Conservation (phyloP, 768 basidiomycete species). For the Lentinula raphanica region DNA sequence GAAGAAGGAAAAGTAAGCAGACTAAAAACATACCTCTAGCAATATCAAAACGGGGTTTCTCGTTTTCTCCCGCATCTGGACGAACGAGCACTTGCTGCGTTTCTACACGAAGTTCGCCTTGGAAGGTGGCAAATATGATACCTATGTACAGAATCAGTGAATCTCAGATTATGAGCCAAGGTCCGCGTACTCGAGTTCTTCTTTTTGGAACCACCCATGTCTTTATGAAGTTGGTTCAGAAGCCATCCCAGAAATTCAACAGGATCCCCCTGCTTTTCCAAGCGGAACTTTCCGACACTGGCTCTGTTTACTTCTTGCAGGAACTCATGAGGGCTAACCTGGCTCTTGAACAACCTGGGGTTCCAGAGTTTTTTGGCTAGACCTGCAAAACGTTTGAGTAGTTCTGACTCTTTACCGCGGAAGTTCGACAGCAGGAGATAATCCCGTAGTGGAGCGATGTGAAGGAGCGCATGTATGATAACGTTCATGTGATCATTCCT, state of each 20-base stretch:
- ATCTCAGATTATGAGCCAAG: slow-evolving; percentile 13
- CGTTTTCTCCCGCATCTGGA: slow-evolving; percentile 65
- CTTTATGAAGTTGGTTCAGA: slow-evolving; percentile 87
- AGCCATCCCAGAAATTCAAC: slow-evolving; percentile 95
- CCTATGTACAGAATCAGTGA: slow-evolving; percentile 39
- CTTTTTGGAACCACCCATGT: slow-evolving; percentile 92
- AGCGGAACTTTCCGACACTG: slow-evolving; percentile 84
- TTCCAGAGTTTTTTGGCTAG: slow-evolving; percentile 96
- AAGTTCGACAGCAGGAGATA: slow-evolving; percentile 76
- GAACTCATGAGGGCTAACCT: slow-evolving; percentile 98
- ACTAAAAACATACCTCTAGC: slow-evolving; percentile 65
- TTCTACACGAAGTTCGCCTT: slow-evolving; percentile 89
- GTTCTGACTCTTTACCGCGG: slow-evolving; percentile 73
- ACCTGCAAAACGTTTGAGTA: slow-evolving; percentile 80
- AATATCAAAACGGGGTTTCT: slow-evolving; percentile 90
- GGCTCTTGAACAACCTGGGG: slow-evolving; percentile 91
- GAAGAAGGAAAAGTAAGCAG: slow-evolving; percentile 4
- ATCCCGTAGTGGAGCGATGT: slow-evolving; percentile 85
- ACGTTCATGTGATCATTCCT: slow-evolving; percentile 97
- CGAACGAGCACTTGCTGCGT: slow-evolving; percentile 90
- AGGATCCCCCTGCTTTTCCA: slow-evolving; percentile 94
- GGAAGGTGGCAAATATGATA: slow-evolving; percentile 89
- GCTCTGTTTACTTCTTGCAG: slow-evolving; percentile 92
- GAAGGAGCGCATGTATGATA: slow-evolving; percentile 88
- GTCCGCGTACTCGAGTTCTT: slow-evolving; percentile 73